Evolutionary conservation across 2,329 filamentous ascomycete genomes (phyloP).

Genomic region (Tolypocladium inflatum): DNA sequence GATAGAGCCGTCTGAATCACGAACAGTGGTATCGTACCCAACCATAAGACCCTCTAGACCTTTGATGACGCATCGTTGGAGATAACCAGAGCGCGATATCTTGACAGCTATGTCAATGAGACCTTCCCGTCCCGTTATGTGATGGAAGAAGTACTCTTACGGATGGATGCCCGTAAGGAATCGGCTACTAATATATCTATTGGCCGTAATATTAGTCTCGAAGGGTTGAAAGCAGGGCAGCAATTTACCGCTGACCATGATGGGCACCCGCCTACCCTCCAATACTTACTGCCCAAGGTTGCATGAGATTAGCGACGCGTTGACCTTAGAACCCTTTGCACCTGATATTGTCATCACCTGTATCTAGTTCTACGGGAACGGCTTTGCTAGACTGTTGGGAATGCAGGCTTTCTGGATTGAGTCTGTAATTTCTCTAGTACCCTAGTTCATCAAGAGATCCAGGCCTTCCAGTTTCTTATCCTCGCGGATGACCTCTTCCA

Average conservation of each 20-base stretch:
- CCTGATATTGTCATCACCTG: constrained; percentile 97
- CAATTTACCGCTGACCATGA: constrained; percentile 97
- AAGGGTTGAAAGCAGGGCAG: constrained; percentile 89
- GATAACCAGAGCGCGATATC: constrained; percentile 91
- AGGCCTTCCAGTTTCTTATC: constrained; percentile 83
- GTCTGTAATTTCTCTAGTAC: constrained; percentile 62
- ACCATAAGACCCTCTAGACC: constrained; percentile 93
- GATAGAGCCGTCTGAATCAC: constrained; percentile 85
- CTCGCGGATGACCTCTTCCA: constrained; percentile 86
- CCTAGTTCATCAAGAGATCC: constrained; percentile 73
- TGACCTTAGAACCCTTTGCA: constrained; percentile 87
- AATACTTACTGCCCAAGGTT: constrained; percentile 94
- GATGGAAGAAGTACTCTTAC: constrained; percentile 99
- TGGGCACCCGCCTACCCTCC: constrained; percentile 85
- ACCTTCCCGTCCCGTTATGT: constrained; percentile 97
- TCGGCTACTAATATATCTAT: constrained; percentile 91
- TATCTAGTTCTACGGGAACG: constrained; percentile 97
- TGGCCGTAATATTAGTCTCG: constrained; percentile 79
- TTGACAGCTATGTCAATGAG: constrained; percentile 98
- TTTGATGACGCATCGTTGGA: no score
- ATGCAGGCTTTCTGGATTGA: constrained; percentile 70
- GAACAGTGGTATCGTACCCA: constrained; percentile 90
- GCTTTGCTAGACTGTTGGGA: constrained; percentile 74
- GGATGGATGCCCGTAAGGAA: constrained; percentile 97
- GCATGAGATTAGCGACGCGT: constrained; percentile 95